Conservation (phyloP, 2,329 filamentous ascomycete genomes). For the Pseudocercospora eumusae region DNA sequence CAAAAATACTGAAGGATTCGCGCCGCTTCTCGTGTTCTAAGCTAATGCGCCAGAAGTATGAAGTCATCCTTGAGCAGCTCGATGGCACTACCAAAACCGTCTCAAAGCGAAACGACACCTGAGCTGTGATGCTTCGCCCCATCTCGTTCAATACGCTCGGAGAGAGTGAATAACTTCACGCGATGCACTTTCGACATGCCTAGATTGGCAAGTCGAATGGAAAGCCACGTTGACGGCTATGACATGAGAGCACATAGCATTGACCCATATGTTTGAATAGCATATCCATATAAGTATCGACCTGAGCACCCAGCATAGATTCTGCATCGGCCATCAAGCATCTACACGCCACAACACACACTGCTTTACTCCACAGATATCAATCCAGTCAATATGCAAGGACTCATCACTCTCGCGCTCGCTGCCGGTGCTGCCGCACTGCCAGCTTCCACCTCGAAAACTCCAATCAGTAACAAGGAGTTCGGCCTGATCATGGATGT, state of each 20-base stretch:
- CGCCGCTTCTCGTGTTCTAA: background rate
- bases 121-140: background rate
- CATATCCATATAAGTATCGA: background rate
- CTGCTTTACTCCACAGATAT: background rate
- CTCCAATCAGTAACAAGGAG: conserved; percentile 16
- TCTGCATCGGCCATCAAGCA: background rate
- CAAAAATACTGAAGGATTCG: too few relatives aligned
- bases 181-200: background rate
- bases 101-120: background rate
- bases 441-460: background rate
- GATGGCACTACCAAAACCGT: background rate
- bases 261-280: background rate
- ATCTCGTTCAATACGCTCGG: background rate
- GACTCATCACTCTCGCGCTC: conserved; percentile 13
- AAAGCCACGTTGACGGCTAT: background rate
- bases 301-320: background rate
- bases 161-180: background rate
- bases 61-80: background rate
- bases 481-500: conserved; percentile 20
- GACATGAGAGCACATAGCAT: background rate
- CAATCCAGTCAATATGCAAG: conserved; percentile 11
- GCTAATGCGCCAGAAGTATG: background rate
- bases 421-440: conserved; percentile 11
- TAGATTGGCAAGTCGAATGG: background rate
- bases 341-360: background rate